Conservation (phyloP, 2,329 filamentous ascomycete genomes). For the Westerdykella aurantiaca region DNA sequence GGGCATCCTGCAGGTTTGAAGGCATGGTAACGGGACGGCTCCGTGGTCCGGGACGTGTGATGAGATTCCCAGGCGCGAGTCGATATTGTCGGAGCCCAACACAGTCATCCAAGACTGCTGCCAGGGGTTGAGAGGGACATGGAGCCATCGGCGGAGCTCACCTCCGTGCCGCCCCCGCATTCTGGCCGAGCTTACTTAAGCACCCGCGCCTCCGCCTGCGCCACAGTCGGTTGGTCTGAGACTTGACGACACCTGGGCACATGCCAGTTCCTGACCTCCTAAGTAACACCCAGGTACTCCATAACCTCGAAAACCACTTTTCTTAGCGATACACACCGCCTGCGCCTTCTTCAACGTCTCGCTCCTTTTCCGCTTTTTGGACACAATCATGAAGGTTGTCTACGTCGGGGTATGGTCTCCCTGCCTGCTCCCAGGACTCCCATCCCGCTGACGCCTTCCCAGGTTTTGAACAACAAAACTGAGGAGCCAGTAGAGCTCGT, state of each 20-base stretch:
- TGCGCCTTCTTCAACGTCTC: too few species aligned
- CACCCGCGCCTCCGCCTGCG: constrained; percentile 2
- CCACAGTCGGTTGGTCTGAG: background rate
- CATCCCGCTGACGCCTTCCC: too few species aligned
- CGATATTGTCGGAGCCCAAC: background rate
- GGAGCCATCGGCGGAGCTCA: background rate
- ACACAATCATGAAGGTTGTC: constrained; percentile 67
- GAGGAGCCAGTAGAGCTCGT: too few species aligned
- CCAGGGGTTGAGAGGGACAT: background rate
- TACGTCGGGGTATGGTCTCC: constrained; percentile 70
- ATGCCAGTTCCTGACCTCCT: constrained; percentile 1
- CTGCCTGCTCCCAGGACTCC: too few species aligned
- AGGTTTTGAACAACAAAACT: too few species aligned
- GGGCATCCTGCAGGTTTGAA: constrained; percentile 37
- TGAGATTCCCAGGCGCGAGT: background rate
- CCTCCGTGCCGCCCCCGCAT: background rate
- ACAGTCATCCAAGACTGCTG: background rate
- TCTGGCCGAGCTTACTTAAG: constrained; percentile 7
- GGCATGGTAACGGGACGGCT: constrained; percentile 27
- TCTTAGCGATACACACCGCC: too few species aligned
- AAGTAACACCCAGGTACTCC: background rate
- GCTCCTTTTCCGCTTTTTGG: background rate
- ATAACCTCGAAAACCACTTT: background rate
- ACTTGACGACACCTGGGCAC: constrained; percentile 3
- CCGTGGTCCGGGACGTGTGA: too few species aligned